Conservation (phyloP, 352 stramenopile genomes). For the Pythium utonaiense region DNA sequence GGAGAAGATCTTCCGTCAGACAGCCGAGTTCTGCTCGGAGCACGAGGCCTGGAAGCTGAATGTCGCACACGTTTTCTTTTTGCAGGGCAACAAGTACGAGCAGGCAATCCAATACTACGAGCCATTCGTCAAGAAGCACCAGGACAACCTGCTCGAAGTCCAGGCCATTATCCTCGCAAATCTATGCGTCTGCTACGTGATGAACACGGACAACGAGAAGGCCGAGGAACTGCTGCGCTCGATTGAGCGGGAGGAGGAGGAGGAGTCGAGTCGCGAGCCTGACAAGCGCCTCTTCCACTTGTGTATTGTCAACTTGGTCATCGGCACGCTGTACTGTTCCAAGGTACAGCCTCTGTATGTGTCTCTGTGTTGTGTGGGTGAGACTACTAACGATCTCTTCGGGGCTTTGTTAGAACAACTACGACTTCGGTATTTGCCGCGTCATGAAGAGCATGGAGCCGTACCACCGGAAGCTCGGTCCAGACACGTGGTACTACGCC, state of each 20-base stretch:
- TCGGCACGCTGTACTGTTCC: conserved; percentile 97
- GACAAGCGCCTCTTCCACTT: conserved; percentile 92
- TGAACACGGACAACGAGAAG: conserved; percentile 96
- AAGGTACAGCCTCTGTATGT: conserved; percentile 51
- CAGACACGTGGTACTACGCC: conserved; percentile 95
- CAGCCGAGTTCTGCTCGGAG: conserved; percentile 94
- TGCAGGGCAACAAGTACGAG: conserved; percentile 90
- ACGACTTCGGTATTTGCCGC: conserved; percentile 94
- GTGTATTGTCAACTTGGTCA: conserved; percentile 98
- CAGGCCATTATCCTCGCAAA: conserved; percentile 97
- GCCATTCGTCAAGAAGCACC: conserved; percentile 91
- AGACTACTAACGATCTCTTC: too few relatives aligned
- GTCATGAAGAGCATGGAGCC: conserved; percentile 95
- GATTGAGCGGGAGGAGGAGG: conserved; percentile 94
- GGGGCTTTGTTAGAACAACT: conserved; percentile 86
- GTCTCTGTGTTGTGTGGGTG: background rate
- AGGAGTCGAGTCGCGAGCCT: conserved; percentile 81
- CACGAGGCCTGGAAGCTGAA: conserved; percentile 96
- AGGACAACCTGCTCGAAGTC: conserved; percentile 91
- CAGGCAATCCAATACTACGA: conserved; percentile 94
- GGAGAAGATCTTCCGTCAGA: conserved; percentile 94
- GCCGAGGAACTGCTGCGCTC: conserved; percentile 94
- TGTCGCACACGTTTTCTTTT: conserved; percentile 95
- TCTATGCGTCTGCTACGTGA: conserved; percentile 96
- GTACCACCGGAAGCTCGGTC: conserved; percentile 94